Evolutionary conservation across 140 eudicot species (phyloP), one percentile per base, ranked within the genome.

Genomic region (Oenanthe javanica): DNA sequence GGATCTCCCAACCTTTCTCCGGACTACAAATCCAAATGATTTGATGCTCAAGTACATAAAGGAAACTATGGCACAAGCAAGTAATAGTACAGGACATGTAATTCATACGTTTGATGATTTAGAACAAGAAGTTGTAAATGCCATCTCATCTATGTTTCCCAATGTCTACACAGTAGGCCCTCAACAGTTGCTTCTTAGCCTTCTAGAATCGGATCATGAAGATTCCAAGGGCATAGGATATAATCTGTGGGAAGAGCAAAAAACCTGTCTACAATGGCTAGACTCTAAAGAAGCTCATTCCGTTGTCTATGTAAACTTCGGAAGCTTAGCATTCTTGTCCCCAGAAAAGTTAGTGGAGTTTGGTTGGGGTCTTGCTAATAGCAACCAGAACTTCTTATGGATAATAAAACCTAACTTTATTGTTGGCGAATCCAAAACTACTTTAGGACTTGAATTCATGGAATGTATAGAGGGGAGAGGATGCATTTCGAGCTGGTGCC

Each of bases 111-210:
- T 70, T 14, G 64, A 27, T 67, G 75, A 79, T 49, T 38, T 83
- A 19, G 55, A 67, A 63, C 70, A 63, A 63, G 70, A 63, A 23
- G 70, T 63, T 23, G 12, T 63, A 63, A 63, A 63, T 63, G 81
- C 78, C 80, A 75, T 84, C 66, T 79, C 59, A 54, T 73, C 86
- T 23, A 84, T 75, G 51, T 38, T 63, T 80, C 83, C 81, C 16
- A 14, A 75, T 7, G 40, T 84, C 63, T 84, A 75, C 78, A 61
- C 86, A 6, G 61, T 84, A 2, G 86, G 86, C 9, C 83, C 86
- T 64, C 52, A 79, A 8, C 81, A 80, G 18, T 31, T 84, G 21
- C 86, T 80, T 61, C 51, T 84, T 23, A 76, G 80, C 36, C 75
- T 64, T 36, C 14, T 54, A 5, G n/a, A 54, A 69, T 46, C 72